phyloP scores from a whole-genome alignment of 768 basidiomycete species.

The Lactifluus subvellereus region DNA sequence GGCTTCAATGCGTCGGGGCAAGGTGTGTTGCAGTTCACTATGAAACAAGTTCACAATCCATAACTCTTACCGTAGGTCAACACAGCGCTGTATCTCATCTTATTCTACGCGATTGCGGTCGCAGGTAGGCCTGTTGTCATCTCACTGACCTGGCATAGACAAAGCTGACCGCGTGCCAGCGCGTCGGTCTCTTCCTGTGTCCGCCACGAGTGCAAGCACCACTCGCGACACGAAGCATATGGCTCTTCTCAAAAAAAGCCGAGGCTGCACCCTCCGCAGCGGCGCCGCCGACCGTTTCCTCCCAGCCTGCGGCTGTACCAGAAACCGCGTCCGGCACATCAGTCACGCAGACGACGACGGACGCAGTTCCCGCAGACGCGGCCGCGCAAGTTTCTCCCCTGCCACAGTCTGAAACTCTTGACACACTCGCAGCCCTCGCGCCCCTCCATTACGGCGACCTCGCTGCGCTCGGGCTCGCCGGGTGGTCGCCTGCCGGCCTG shows the following conservation, averaged over 20 bases:
- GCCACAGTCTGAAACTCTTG: background rate
- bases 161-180: slow-evolving; percentile 7
- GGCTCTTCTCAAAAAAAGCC: slow-evolving; percentile 13
- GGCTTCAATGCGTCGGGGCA: slow-evolving; percentile 13
- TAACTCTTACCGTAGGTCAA: slow-evolving; percentile 2
- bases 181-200: background rate
- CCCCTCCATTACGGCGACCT: slow-evolving; percentile 70
- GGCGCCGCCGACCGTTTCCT: background rate
- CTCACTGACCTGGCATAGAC: background rate
- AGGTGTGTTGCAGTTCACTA: slow-evolving; percentile 2
- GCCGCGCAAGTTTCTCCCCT: background rate
- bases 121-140: background rate
- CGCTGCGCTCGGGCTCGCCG: slow-evolving; percentile 55
- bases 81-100: slow-evolving; percentile 4
- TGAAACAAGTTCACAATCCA: background rate
- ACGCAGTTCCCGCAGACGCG: background rate
- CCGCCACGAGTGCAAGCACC: background rate
- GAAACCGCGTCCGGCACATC: background rate
- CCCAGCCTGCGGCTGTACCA: background rate
- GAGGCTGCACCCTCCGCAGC: background rate
- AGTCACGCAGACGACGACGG: background rate
- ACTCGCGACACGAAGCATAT: slow-evolving; percentile 12
- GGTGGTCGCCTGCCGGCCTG: slow-evolving; percentile 61
- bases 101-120: background rate
- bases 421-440: slow-evolving; percentile 24